phyloP scores from a whole-genome alignment of 805 yeast species.

The Yamadazyma ubonensis region DNA sequence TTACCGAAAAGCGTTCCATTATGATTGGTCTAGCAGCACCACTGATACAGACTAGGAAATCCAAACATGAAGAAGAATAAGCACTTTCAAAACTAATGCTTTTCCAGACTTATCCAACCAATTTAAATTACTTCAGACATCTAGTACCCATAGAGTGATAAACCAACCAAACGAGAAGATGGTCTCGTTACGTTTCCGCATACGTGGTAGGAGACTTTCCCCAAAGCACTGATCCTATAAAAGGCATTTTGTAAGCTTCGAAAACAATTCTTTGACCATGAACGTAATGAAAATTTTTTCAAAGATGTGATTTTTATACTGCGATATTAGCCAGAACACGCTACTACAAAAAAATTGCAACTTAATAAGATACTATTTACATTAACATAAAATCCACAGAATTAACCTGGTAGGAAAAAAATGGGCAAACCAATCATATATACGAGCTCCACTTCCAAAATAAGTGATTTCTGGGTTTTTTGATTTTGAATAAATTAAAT shows the following conservation, averaged over 20 bases:
- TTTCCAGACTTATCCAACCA: slow-evolving; percentile 1
- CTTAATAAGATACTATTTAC: neutral
- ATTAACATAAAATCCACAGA: slow-evolving; percentile 21
- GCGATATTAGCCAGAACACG: neutral
- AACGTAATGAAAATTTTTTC: slow-evolving; percentile 40
- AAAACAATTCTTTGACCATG: slow-evolving; percentile 76
- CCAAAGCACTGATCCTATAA: slow-evolving; percentile 54
- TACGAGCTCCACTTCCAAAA: slow-evolving; percentile 44
- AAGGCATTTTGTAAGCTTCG: slow-evolving; percentile 61
- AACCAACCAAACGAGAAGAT: slow-evolving; percentile 22
- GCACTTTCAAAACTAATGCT: slow-evolving; percentile 1
- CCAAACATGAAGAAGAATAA: slow-evolving; percentile 1
- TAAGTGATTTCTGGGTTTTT: slow-evolving; percentile 31
- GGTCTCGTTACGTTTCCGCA: slow-evolving; percentile 60
- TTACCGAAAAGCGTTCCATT: slow-evolving; percentile 50
- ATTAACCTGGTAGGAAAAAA: slow-evolving; percentile 32
- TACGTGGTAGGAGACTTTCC: slow-evolving; percentile 85
- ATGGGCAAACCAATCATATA: slow-evolving; percentile 34
- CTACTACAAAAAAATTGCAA: neutral
- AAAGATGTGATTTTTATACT: slow-evolving; percentile 2
- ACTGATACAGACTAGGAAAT: neutral
- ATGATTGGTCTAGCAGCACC: slow-evolving; percentile 1
- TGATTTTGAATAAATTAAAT: slow-evolving; percentile 28
- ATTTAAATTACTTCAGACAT: neutral
- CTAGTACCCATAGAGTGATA: neutral